These are phyloP conservation scores for Coccomyxa sp. DNA, from an alignment of 139 green algal species.

Conservation along the genomic window DNA sequence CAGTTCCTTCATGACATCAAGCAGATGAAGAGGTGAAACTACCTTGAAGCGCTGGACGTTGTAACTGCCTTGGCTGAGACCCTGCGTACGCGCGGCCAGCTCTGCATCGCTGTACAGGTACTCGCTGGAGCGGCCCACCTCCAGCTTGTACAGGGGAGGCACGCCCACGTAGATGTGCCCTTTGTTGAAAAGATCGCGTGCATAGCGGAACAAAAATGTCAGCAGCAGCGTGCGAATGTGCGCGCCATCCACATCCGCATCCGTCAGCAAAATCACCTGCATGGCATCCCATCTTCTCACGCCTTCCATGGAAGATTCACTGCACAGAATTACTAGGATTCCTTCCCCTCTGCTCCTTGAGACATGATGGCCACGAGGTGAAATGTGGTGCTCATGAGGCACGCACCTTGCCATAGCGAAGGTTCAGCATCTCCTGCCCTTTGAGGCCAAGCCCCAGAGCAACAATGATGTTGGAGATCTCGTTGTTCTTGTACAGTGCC, in stretches of 20 bases:
- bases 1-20: no score
- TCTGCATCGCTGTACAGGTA: constrained; percentile 79
- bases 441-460: constrained; percentile 86
- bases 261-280: constrained; percentile 94
- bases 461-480: constrained; percentile 89
- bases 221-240: constrained; percentile 98
- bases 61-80: constrained; percentile 33
- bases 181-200: constrained; percentile 73
- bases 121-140: constrained; percentile 17
- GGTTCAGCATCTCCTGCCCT: constrained; percentile 43
- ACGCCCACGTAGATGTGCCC: constrained; percentile 93
- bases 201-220: constrained; percentile 97
- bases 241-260: constrained; percentile 96
- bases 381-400: no score
- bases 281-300: background rate
- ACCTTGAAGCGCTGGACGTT: constrained; percentile 93
- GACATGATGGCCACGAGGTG: no score
- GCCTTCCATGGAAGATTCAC: background rate
- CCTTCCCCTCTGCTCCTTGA: no score
- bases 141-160: constrained; percentile 91
- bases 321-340: no score
- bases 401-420: constrained; percentile 44
- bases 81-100: constrained; percentile 34
- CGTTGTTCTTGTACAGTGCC: constrained; percentile 91
- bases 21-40: background rate